phyloP scores from a whole-genome alignment of 1,284 basidiomycete genomes.

The Moesziomyces sp. region DNA sequence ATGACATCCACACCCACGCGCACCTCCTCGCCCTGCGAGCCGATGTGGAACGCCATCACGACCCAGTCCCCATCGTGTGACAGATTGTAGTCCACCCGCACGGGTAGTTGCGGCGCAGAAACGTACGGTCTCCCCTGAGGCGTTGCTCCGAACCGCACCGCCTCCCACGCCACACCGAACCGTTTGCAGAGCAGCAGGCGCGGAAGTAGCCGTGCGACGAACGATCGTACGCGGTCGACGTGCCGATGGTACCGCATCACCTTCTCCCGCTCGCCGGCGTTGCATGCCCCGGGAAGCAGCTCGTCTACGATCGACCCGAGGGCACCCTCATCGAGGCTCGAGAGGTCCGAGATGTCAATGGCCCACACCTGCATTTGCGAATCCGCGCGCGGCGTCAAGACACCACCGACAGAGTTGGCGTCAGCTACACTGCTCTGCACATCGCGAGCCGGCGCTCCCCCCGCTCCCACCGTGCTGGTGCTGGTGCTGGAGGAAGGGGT shows the following conservation, averaged over 20 bases:
- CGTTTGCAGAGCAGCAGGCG: slow-evolving; percentile 21
- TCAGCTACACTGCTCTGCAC: slow-evolving; percentile 19
- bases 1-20: slow-evolving; percentile 63
- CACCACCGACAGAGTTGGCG: not conserved
- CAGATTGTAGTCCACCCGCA: slow-evolving; percentile 57
- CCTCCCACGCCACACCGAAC: slow-evolving; percentile 15
- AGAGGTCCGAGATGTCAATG: slow-evolving; percentile 39
- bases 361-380: slow-evolving; percentile 46
- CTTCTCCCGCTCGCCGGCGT: slow-evolving; percentile 25
- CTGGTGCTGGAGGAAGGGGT: not conserved
- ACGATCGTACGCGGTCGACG: slow-evolving; percentile 46
- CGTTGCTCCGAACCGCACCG: slow-evolving; percentile 13
- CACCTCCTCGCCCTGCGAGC: not conserved
- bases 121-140: slow-evolving; percentile 41
- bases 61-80: slow-evolving; percentile 65
- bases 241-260: slow-evolving; percentile 45
- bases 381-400: slow-evolving; percentile 3
- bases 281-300: slow-evolving; percentile 21
- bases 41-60: slow-evolving; percentile 48
- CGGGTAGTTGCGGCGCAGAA: not conserved
- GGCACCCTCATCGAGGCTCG: not conserved
- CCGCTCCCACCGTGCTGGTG: not conserved
- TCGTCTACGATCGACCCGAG: slow-evolving; percentile 6
- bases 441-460: not conserved
- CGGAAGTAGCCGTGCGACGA: slow-evolving; percentile 46